Base-by-base conservation (phyloP, 2,329 filamentous ascomycete species). In the Penicillium corylophilum region DNA sequence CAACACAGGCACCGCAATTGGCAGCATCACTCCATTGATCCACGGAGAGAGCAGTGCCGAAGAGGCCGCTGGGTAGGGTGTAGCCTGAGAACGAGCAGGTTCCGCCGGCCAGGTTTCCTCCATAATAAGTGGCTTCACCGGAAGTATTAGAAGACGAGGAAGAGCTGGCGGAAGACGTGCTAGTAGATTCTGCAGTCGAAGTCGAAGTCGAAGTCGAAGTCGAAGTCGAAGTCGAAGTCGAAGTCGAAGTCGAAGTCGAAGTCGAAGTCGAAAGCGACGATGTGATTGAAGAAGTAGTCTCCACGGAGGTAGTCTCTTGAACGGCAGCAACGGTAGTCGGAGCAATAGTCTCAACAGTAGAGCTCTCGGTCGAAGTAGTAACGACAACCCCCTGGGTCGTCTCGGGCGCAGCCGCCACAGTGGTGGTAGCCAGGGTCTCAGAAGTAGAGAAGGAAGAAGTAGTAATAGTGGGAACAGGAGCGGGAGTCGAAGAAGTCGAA, bases 81-180 rank as follows among this genome's bases (percentile, higher is more conserved):
- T 86, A 87, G 45, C 77, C 81, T 7, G 76, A 74, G 74, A 88
- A 87, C 12, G 80, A 82, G 70, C 85, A 89, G 52, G 77, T 78
- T 55, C 85, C 85, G 35, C 84, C 84, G 5, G 70, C 67, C 2
- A 83, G 65, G 64, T 83, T 81, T 26, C 82, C 80, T 28, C 78
- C 77, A 61, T 83, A 83, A 58, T 74, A 81, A 42, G 81, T 82
- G 40, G 78, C 77, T 50, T 71, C 60, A 54, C 77, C 77, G 4
- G 69, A 62, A 29, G 65, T 64, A 29, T 48, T 53, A n/a, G 55
- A 55, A 13, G 55, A 54, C 44, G 54, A 53, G 13, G 56, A 51
- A 20, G 51, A 50, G 16, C 36, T 26, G n/a, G 22, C 5, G 24
- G 41, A 54, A 44, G 54, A 50, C 13, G 55, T 51, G 24, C 42